Evolutionary conservation across 2,329 filamentous ascomycete species (phyloP).

Genomic region (Lasiodiplodia gonubiensis): DNA sequence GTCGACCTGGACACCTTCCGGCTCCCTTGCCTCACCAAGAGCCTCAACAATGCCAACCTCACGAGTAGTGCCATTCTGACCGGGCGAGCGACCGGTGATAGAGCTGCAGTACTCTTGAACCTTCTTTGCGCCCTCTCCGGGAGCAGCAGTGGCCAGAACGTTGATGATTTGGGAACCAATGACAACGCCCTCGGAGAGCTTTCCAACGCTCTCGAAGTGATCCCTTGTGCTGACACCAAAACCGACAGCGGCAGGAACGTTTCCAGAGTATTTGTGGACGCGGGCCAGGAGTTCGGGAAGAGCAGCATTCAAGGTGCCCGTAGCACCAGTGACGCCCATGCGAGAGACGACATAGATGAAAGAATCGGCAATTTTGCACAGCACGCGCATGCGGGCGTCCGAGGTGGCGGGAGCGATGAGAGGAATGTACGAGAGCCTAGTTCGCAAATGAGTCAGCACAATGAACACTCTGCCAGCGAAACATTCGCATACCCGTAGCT

Average conservation of each 20-base stretch:
- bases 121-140: slow-evolving; percentile 70
- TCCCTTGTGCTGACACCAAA: slow-evolving; percentile 96
- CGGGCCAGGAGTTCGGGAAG: slow-evolving; percentile 81
- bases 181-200: slow-evolving; percentile 89
- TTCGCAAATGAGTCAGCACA: neutral
- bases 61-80: slow-evolving; percentile 58
- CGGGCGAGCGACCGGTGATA: slow-evolving; percentile 64
- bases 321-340: slow-evolving; percentile 94
- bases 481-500: slow-evolving; percentile 67
- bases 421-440: slow-evolving; percentile 87
- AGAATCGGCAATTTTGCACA: slow-evolving; percentile 95
- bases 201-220: slow-evolving; percentile 85
- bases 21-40: slow-evolving; percentile 65
- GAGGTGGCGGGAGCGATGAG: slow-evolving; percentile 94
- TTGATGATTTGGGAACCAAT: slow-evolving; percentile 96
- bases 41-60: slow-evolving; percentile 76
- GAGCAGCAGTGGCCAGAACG: slow-evolving; percentile 71
- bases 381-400: slow-evolving; percentile 88
- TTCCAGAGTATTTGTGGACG: slow-evolving; percentile 90
- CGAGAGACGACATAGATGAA: slow-evolving; percentile 99
- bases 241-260: slow-evolving; percentile 88
- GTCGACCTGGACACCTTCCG: slow-evolving; percentile 70
- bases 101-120: slow-evolving; percentile 88
- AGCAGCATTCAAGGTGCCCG: slow-evolving; percentile 78
- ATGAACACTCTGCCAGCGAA: neutral